phyloP scores from a whole-genome alignment of 2,329 filamentous ascomycete genomes.

The Fusarium sp. region DNA sequence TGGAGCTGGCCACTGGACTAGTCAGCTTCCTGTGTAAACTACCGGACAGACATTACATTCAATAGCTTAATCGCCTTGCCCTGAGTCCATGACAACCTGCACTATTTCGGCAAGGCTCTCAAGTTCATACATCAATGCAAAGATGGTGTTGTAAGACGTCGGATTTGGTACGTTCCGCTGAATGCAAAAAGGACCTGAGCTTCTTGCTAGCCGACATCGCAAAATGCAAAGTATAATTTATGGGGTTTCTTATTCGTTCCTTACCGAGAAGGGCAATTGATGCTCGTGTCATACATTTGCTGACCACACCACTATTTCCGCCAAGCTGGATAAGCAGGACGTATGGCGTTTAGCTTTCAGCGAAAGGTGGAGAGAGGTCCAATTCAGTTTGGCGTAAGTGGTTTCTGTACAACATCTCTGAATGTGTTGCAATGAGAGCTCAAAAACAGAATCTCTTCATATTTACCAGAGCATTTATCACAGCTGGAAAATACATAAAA shows the following conservation, averaged over 20 bases:
- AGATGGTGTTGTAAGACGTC: neutral
- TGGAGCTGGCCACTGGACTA: no score
- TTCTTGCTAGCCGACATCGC: neutral
- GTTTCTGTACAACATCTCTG: neutral
- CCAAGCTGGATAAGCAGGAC: neutral
- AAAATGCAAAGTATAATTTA: neutral
- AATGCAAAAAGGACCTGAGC: neutral
- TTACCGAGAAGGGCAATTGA: no score
- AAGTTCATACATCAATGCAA: neutral
- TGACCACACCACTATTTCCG: neutral
- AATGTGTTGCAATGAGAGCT: neutral
- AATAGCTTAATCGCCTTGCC: neutral
- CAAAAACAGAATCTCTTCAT: neutral
- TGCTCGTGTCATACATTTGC: neutral
- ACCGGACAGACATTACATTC: no score
- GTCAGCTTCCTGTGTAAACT: no score
- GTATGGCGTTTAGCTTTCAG: neutral
- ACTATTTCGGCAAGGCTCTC: neutral
- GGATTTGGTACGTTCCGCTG: neutral
- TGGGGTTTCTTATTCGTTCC: neutral
- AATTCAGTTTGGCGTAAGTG: neutral
- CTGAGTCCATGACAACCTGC: neutral
- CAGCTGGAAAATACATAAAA: neutral
- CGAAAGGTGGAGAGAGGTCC: neutral
- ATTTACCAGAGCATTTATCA: neutral